phyloP scores from a whole-genome alignment of 306 rosid species.

The Potentilla sterilis region DNA sequence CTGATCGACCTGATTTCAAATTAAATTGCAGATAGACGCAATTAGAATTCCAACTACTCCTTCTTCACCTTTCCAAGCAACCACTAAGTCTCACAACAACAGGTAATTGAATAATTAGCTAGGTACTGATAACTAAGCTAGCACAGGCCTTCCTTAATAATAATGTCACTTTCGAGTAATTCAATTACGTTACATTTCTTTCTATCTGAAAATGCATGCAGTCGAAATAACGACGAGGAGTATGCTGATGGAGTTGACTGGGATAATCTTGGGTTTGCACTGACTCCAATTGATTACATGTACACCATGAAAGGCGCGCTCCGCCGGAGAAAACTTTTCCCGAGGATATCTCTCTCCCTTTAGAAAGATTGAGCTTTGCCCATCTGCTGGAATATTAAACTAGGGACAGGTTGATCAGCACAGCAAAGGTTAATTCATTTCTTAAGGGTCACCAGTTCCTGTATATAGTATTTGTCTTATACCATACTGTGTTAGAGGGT shows the following conservation, averaged over 20 bases:
- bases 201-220: neutral
- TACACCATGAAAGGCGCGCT: no score
- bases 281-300: slow-evolving; percentile 40
- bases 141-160: no score
- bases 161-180: neutral
- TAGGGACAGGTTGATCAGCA: no score
- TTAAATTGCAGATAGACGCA: neutral
- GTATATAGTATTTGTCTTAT: no score
- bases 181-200: neutral
- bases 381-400: no score
- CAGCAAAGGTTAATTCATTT: no score
- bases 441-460: no score
- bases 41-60: neutral
- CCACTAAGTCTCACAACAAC: neutral
- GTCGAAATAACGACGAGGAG: slow-evolving; percentile 12
- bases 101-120: slow-evolving; percentile 6
- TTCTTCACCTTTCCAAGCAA: slow-evolving; percentile 6
- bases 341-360: no score
- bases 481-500: no score
- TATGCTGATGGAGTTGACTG: slow-evolving; percentile 38
- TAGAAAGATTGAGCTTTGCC: no score
- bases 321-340: no score
- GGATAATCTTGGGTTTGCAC: slow-evolving; percentile 47
- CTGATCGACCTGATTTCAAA: neutral
- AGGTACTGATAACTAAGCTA: neutral